Percentiles rank a stretch among this genome's conserved stretches.
Conservation (phyloP, 2,329 filamentous ascomycete genomes). For the Whalleya microplaca region DNA sequence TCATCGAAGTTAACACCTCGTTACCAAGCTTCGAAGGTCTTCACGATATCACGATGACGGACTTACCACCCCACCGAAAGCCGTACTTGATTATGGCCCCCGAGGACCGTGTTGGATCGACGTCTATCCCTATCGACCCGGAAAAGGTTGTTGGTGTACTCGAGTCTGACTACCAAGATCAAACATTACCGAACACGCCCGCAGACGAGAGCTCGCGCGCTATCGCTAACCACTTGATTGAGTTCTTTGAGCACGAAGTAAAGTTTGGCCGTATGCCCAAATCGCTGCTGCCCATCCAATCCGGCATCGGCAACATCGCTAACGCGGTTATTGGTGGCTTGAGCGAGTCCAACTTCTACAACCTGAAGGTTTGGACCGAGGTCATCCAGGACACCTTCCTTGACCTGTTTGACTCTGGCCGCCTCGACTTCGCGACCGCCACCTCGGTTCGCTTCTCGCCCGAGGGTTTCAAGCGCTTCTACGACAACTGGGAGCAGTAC, state of each 20-base stretch:
- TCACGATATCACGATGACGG: conserved; percentile 90
- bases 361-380: conserved; percentile 92
- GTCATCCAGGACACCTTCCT: conserved; percentile 92
- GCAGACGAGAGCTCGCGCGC: conserved; percentile 73
- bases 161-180: conserved; percentile 82
- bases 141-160: conserved; percentile 84
- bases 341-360: conserved; percentile 78
- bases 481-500: conserved; percentile 81
- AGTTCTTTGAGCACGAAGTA: conserved; percentile 84
- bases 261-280: conserved; percentile 73
- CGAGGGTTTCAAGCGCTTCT: conserved; percentile 89
- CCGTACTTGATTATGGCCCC: conserved; percentile 84
- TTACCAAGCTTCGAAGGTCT: conserved; percentile 84
- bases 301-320: conserved; percentile 90
- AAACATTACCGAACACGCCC: conserved; percentile 72
- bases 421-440: conserved; percentile 86
- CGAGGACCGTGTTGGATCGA: conserved; percentile 83
- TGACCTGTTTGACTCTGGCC: conserved; percentile 86
- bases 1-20: conserved; percentile 90
- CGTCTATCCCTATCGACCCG: conserved; percentile 81
- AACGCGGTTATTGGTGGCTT: conserved; percentile 89
- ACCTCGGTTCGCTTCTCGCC: conserved; percentile 91
- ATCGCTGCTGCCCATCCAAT: conserved; percentile 80
- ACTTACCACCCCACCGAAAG: conserved; percentile 78
- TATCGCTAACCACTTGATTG: conserved; percentile 81